Percentiles rank a stretch among this genome's conserved stretches.
These are phyloP conservation scores for Scutellaria minor DNA, from an alignment of 257 asterid genomes.

Conservation along the genomic window DNA sequence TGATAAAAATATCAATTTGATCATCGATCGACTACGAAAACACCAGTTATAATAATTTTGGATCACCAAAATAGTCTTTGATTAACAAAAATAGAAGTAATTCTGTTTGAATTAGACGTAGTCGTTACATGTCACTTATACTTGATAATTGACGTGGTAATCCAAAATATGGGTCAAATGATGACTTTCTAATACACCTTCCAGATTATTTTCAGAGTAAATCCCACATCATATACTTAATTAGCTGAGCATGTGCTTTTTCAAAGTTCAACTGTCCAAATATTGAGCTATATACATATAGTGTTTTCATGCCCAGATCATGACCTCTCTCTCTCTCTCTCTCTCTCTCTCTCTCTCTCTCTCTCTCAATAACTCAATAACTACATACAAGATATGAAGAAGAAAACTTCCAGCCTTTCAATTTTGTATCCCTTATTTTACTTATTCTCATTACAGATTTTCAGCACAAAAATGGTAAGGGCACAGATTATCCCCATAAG, in stretches of 20 bases:
- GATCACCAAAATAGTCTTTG: too few species aligned
- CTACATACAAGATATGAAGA: conserved; percentile 19
- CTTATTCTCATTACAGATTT: conserved; percentile 9
- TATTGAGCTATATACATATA: neutral
- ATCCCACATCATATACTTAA: neutral
- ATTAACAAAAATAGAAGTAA: too few species aligned
- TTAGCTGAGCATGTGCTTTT: conserved; percentile 2
- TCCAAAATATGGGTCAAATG: too few species aligned
- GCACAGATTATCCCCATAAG: conserved; percentile 38
- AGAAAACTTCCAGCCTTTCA: conserved; percentile 16
- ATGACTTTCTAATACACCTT: too few species aligned
- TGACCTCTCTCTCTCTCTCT: neutral
- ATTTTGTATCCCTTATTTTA: conserved; percentile 2
- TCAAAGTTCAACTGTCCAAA: neutral
- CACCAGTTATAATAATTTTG: too few species aligned
- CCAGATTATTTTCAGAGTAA: neutral
- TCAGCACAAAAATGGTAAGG: conserved; percentile 23
- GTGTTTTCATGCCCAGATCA: neutral
- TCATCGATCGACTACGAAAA: too few species aligned
- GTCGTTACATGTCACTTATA: too few species aligned
- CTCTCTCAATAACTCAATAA: neutral
- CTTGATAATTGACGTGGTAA: too few species aligned
- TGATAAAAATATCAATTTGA: too few species aligned
- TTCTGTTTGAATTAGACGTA: too few species aligned
- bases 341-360: neutral